Evolutionary conservation across 495 filamentous ascomycete species (phyloP).

Genomic region (Sabuloglossum arenarium): DNA sequence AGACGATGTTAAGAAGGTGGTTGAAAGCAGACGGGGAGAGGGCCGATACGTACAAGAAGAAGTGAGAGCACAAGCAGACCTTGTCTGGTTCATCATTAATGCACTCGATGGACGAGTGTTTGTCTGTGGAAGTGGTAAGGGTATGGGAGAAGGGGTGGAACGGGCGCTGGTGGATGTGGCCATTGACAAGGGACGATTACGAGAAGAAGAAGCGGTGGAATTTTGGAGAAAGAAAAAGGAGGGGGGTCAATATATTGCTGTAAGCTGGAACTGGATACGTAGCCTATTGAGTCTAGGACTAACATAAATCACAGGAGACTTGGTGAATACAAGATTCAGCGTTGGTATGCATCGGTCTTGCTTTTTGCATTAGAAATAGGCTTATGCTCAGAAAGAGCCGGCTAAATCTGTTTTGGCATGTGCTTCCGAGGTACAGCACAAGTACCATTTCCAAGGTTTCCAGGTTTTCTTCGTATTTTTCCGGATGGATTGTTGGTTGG

Average conservation of each 20-base stretch:
- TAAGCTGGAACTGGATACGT: conserved; percentile 24
- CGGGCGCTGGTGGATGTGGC: conserved; percentile 58
- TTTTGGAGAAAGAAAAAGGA: conserved; percentile 76
- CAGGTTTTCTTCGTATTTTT: too few species aligned
- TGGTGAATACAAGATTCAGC: neutral
- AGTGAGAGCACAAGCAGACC: conserved; percentile 65
- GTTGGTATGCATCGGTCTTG: neutral
- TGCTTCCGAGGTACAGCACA: too few species aligned
- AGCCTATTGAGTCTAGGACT: neutral
- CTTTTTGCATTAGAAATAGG: too few species aligned
- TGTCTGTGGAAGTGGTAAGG: conserved; percentile 82
- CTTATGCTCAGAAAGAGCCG: too few species aligned
- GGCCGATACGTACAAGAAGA: conserved; percentile 78
- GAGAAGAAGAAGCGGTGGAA: conserved; percentile 44
- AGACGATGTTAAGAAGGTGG: conserved; percentile 77
- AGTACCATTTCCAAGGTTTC: too few species aligned
- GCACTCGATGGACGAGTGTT: conserved; percentile 82
- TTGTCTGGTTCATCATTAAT: conserved; percentile 95
- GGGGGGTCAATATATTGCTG: conserved; percentile 70
- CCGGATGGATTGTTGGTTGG: too few species aligned
- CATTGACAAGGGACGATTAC: conserved; percentile 59
- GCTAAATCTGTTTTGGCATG: too few species aligned
- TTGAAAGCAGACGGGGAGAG: conserved; percentile 61
- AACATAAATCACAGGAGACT: neutral
- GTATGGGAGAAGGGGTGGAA: conserved; percentile 96